Conservation (phyloP, 257 asterid genomes). For the Paraleonurus japonicus region DNA sequence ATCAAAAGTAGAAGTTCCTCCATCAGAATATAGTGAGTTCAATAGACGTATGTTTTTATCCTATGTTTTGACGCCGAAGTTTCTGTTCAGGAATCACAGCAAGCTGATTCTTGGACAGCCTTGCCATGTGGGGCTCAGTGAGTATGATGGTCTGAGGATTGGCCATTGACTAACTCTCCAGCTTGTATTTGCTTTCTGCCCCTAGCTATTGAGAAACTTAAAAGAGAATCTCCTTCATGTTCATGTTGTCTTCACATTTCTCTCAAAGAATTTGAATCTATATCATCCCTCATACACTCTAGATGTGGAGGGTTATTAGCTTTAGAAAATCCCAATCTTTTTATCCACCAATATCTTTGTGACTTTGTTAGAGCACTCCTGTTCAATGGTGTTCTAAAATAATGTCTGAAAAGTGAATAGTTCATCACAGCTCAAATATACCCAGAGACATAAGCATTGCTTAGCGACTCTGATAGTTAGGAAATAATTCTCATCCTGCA, state of each 20-base stretch:
- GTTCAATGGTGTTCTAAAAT: conserved; percentile 29
- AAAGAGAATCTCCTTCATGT: conserved; percentile 52
- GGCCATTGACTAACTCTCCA: conserved; percentile 8
- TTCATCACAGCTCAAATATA: conserved; percentile 19
- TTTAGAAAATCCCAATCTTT: conserved; percentile 20
- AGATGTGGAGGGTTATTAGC: not conserved
- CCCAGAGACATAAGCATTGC: conserved; percentile 29
- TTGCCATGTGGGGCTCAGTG: conserved; percentile 23
- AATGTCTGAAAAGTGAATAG: conserved; percentile 26
- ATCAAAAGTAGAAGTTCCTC: conserved; percentile 27
- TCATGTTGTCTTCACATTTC: conserved; percentile 51
- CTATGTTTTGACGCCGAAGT: conserved; percentile 21
- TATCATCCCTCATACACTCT: not conserved
- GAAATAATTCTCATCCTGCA: not conserved
- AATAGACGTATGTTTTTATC: conserved; percentile 23
- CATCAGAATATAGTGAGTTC: conserved; percentile 20
- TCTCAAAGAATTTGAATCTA: conserved; percentile 43
- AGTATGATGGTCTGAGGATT: too few relatives aligned
- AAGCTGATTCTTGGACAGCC: conserved; percentile 48
- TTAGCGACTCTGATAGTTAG: conserved; percentile 17
- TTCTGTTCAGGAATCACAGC: conserved; percentile 36
- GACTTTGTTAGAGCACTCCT: conserved; percentile 27
- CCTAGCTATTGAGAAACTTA: not conserved
- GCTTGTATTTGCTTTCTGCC: not conserved
- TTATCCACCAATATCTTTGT: conserved; percentile 29